phyloP scores from a whole-genome alignment of 2,329 filamentous ascomycete species.

The Cordyceps tenuipes region DNA sequence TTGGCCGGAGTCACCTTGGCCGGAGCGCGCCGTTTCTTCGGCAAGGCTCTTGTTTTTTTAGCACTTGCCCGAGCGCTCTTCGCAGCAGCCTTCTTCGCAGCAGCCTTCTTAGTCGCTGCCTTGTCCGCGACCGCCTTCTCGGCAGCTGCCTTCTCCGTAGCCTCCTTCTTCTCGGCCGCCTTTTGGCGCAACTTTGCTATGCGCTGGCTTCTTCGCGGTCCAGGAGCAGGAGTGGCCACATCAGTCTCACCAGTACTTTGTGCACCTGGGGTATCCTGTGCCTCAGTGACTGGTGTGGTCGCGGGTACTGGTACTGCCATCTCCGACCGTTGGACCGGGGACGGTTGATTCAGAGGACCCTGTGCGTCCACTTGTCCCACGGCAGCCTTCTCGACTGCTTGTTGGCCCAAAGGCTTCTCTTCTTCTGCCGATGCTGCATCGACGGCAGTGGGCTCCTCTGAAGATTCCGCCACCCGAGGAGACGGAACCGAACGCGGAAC shows the following conservation, averaged over 20 bases:
- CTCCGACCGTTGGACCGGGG: neutral
- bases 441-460: neutral
- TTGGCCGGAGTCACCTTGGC: no score
- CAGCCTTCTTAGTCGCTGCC: neutral
- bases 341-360: neutral
- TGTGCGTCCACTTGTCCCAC: neutral
- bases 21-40: neutral
- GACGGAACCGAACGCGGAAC: neutral
- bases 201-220: neutral
- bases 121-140: no score
- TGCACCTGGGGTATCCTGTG: neutral
- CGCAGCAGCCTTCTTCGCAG: neutral
- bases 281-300: neutral
- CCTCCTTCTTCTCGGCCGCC: neutral
- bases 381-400: neutral
- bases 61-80: neutral
- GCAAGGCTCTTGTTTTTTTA: neutral
- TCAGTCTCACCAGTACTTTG: neutral
- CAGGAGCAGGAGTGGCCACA: neutral
- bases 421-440: neutral
- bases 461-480: neutral
- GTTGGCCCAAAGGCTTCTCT: neutral
- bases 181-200: neutral
- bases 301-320: no score
- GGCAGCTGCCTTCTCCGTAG: neutral